These are phyloP conservation scores for Pholiota molesta DNA, from an alignment of 768 basidiomycete species.

Conservation along the genomic window DNA sequence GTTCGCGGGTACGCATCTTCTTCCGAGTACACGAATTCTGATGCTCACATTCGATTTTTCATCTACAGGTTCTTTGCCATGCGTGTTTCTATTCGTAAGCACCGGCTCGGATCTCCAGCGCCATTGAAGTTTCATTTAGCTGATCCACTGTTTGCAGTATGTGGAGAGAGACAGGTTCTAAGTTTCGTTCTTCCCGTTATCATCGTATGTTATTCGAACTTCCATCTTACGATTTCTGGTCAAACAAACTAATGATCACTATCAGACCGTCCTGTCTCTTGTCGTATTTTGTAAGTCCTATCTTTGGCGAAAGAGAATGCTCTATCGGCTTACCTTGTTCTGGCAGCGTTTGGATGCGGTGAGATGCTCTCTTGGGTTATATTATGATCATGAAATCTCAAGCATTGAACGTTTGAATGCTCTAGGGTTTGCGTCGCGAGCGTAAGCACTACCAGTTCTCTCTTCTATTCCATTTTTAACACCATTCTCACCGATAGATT, in stretches of 20 bases:
- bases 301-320: no score
- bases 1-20: constrained; percentile 10
- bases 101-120: background rate
- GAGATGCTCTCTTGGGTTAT: background rate
- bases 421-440: constrained; percentile 8
- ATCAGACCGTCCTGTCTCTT: constrained; percentile 7
- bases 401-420: background rate
- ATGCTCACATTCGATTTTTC: background rate
- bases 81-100: constrained; percentile 17
- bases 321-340: background rate
- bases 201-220: background rate
- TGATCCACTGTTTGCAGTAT: background rate
- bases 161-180: constrained; percentile 4
- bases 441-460: background rate
- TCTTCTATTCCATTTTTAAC: background rate
- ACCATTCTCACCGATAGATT: background rate
- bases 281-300: constrained; percentile 6
- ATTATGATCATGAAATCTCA: background rate
- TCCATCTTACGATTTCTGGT: background rate
- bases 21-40: background rate
- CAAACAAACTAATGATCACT: background rate
- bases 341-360: constrained; percentile 2
- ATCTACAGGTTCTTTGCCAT: constrained; percentile 16
- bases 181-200: background rate
- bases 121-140: no score